A percentile compares a stretch with the other conserved stretches of the same genome.
Evolutionary conservation across 2,329 filamentous ascomycete genomes (phyloP).

Genomic region (Clonostachys solani): DNA sequence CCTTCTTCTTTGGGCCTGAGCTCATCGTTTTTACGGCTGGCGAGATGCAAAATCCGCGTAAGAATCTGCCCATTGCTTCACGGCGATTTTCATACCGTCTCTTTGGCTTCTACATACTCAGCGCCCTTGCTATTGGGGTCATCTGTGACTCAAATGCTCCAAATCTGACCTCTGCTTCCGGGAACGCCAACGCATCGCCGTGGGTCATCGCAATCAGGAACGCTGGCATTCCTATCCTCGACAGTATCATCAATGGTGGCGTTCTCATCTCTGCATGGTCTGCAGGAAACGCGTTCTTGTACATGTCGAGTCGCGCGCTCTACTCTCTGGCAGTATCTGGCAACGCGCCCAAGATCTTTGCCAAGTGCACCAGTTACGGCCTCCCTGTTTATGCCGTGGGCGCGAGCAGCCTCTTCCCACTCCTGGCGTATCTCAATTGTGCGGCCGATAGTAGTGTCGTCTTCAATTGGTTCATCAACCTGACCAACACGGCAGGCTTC

Average conservation of each 20-base stretch:
- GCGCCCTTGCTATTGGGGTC: conserved; percentile 68
- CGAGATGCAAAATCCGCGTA: conserved; percentile 68
- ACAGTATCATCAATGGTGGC: conserved; percentile 72
- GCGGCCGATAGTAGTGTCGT: conserved; percentile 52
- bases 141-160: conserved; percentile 60
- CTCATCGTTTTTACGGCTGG: conserved; percentile 78
- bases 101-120: conserved; percentile 61
- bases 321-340: conserved; percentile 61
- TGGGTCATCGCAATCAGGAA: conserved; percentile 56
- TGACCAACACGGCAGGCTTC: conserved; percentile 64
- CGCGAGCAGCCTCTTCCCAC: conserved; percentile 48
- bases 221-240: conserved; percentile 60
- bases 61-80: conserved; percentile 69
- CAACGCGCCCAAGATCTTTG: conserved; percentile 57
- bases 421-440: conserved; percentile 66
- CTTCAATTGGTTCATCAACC: conserved; percentile 71
- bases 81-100: conserved; percentile 74
- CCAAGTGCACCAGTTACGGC: conserved; percentile 53
- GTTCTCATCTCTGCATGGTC: conserved; percentile 75
- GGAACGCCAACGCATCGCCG: conserved; percentile 61
- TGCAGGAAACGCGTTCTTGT: conserved; percentile 74
- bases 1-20: conserved; percentile 69
- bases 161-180: conserved; percentile 43
- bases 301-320: conserved; percentile 65
- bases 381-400: conserved; percentile 60